Evolutionary conservation across 768 basidiomycete genomes (phyloP), one percentile per base, ranked within the genome.

Genomic region (Mycena floridula): DNA sequence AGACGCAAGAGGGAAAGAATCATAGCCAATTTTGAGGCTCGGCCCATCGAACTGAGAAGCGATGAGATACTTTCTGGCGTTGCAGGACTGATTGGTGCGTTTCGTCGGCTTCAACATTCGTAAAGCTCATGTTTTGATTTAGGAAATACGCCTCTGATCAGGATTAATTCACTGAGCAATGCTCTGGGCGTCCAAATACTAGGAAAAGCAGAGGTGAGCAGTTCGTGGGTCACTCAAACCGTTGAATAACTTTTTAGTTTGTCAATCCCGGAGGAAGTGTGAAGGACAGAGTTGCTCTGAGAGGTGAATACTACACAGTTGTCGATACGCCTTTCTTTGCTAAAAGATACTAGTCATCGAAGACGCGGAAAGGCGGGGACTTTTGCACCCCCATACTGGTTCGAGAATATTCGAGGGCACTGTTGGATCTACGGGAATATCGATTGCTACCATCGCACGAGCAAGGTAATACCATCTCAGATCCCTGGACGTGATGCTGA

Each of bases 331-430:
- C 20, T 9, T n/a, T 1, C 39, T 39, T 25, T 30, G 37, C 46
- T 9, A 39, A 35, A 4, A 25, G 20, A 25, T 5, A 20, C n/a
- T 21, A 98, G 95, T 98, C 73, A 91, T 99, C 52, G 79, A 93
- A 50, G 89, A 97, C 55, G 96, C 96, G 0, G 95, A 98, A 59
- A 74, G 74, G 7, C 70, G 77, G 48, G 93, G 93, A 1, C 67
- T 91, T 2, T 66, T 99, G 1, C 76, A 82, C 45, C 96, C 94
- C 0, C 63, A 92, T 49, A 93, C 90, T 0, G 86, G 88, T 5
- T 96, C 89, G 0, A 81, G 89, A 6, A 92, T 99, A 28, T 99
- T 98, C 46, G 96, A 98, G 62, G 96, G 96, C 3, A 99, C 95
- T 0, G 90, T 95, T 3, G 96, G 91, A 7, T 93, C 90, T 0